phyloP scores from a whole-genome alignment of 2,329 filamentous ascomycete species.

The Epichloe sp. region DNA sequence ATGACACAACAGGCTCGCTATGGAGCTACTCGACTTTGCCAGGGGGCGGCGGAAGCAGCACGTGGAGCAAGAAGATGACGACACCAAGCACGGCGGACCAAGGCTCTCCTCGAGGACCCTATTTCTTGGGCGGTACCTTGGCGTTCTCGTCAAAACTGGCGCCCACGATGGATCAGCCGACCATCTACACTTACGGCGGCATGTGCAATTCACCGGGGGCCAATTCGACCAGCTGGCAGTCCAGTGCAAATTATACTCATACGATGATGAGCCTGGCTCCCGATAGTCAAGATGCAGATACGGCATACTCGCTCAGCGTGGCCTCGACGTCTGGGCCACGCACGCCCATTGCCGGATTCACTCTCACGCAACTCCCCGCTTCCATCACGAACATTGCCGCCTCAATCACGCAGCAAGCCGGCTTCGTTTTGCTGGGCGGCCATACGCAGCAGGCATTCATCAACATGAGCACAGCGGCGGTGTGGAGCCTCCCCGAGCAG shows the following conservation, averaged over 20 bases:
- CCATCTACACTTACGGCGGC: constrained; percentile 70
- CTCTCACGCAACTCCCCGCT: constrained; percentile 59
- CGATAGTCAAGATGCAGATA: constrained; percentile 14
- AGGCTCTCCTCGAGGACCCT: constrained; percentile 22
- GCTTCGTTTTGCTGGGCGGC: constrained; percentile 72
- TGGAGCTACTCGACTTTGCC: constrained; percentile 52
- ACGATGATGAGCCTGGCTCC: constrained; percentile 58
- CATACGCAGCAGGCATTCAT: constrained; percentile 76
- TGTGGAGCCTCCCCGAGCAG: constrained; percentile 78
- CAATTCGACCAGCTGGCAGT: constrained; percentile 44
- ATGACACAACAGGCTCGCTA: constrained; percentile 38
- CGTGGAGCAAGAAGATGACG: constrained; percentile 19
- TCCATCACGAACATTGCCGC: constrained; percentile 57
- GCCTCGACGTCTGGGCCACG: constrained; percentile 44
- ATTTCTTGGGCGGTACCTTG: constrained; percentile 43
- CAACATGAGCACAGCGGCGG: constrained; percentile 82
- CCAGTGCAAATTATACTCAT: constrained; percentile 64
- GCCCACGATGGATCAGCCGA: constrained; percentile 37
- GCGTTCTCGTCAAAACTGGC: constrained; percentile 52
- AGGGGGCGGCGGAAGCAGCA: constrained; percentile 12
- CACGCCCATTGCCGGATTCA: constrained; percentile 76
- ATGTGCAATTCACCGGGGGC: constrained; percentile 58
- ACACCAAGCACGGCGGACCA: constrained; percentile 11
- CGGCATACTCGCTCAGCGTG: constrained; percentile 23
- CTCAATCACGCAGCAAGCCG: constrained; percentile 56